Conservation (phyloP, 2,329 filamentous ascomycete genomes). For the Elsinoe perseae region DNA sequence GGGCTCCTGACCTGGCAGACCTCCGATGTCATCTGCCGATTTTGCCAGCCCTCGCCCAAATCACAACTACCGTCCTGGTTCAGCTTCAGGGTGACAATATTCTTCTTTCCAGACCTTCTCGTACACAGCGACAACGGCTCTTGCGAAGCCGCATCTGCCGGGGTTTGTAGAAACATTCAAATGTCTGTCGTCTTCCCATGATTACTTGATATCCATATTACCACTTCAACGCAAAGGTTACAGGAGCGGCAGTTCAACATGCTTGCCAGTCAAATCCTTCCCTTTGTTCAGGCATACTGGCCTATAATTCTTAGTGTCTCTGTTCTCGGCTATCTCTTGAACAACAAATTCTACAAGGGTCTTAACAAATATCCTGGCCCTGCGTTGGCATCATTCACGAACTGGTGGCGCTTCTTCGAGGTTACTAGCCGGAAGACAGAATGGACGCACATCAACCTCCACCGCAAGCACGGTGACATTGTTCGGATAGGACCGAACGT, state of each 20-base stretch:
- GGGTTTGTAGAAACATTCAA: constrained; percentile 1
- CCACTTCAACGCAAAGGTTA: background rate
- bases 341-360: constrained; percentile 46
- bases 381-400: constrained; percentile 57
- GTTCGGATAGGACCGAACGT: constrained; percentile 68
- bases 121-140: constrained; percentile 6
- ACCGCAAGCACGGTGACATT: constrained; percentile 63
- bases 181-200: constrained; percentile 5
- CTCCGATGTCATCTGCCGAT: constrained; percentile 8
- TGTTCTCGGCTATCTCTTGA: constrained; percentile 31
- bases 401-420: constrained; percentile 69
- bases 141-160: constrained; percentile 5
- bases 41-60: constrained; percentile 10
- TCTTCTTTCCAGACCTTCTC: background rate
- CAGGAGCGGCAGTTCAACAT: constrained; percentile 22
- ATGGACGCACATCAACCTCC: constrained; percentile 58
- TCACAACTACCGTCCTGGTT: constrained; percentile 13
- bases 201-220: background rate
- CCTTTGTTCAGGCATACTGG: constrained; percentile 34
- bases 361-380: constrained; percentile 67
- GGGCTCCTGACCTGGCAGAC: background rate
- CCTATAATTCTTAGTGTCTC: constrained; percentile 30
- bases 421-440: constrained; percentile 59
- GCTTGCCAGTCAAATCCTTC: constrained; percentile 25
- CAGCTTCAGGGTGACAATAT: background rate